Conservation (phyloP, 2,329 filamentous ascomycete genomes). For the Bertia moriformis region DNA sequence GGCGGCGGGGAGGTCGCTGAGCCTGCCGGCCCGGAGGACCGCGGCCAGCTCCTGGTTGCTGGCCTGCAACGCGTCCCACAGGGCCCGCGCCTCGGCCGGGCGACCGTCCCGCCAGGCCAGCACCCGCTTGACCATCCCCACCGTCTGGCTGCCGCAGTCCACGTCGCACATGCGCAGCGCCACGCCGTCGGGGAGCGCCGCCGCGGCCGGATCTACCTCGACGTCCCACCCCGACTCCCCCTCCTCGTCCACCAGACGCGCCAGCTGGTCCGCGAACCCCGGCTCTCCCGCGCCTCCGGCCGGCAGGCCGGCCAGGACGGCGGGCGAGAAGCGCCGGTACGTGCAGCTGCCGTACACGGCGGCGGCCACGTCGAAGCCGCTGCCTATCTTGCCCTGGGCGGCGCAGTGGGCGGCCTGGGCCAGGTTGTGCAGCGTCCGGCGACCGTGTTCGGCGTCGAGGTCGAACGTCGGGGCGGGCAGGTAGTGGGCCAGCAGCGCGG, state of each 20-base stretch:
- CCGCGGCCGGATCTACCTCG: constrained; percentile 54
- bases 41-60: constrained; percentile 58
- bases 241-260: constrained; percentile 48
- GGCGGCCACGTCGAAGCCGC: constrained; percentile 85
- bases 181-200: constrained; percentile 59
- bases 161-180: constrained; percentile 89
- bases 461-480: constrained; percentile 42
- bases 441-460: constrained; percentile 34
- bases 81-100: constrained; percentile 41
- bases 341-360: constrained; percentile 87
- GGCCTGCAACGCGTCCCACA: constrained; percentile 65
- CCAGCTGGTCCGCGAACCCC: constrained; percentile 55
- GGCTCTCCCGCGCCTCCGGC: constrained; percentile 49
- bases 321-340: constrained; percentile 84
- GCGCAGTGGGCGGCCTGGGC: constrained; percentile 88
- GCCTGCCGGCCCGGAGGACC: constrained; percentile 37
- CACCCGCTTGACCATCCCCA: constrained; percentile 88
- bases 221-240: constrained; percentile 57
- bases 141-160: constrained; percentile 82
- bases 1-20: constrained; percentile 25
- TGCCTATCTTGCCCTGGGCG: constrained; percentile 90
- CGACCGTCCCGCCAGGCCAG: constrained; percentile 64
- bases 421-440: constrained; percentile 68
- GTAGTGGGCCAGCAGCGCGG: constrained; percentile 62
- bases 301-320: constrained; percentile 52